Conservation (phyloP, 2,329 filamentous ascomycete genomes). For the Furcasterigmium sp. region DNA sequence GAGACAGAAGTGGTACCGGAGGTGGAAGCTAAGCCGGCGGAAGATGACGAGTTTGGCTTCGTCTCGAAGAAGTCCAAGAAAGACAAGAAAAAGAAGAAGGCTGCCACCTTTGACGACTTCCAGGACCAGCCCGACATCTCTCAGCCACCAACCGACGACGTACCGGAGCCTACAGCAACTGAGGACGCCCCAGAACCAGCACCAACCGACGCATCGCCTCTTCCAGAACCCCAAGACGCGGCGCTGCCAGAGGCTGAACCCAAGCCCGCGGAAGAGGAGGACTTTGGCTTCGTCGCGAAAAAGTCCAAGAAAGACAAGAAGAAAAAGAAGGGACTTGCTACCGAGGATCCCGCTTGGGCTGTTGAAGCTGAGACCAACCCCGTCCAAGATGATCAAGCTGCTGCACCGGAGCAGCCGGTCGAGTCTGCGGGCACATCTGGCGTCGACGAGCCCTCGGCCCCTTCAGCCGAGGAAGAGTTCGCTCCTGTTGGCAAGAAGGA, state of each 20-base stretch:
- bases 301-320: slow-evolving; percentile 27
- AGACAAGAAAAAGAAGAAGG: slow-evolving; percentile 24
- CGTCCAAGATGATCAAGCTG: not conserved
- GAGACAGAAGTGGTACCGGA: no score
- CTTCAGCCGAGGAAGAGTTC: not conserved
- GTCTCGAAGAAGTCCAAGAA: slow-evolving; percentile 24
- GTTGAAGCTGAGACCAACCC: not conserved
- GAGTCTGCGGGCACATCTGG: not conserved
- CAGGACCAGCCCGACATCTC: not conserved
- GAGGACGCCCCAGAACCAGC: no score
- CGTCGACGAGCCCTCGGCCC: not conserved
- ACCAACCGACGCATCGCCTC: no score
- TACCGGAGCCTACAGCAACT: no score
- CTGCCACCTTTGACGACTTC: not conserved
- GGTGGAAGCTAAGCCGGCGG: not conserved
- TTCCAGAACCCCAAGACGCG: not conserved
- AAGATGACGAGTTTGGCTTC: slow-evolving; percentile 13
- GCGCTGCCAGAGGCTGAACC: not conserved
- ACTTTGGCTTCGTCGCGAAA: slow-evolving; percentile 14
- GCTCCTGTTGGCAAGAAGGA: slow-evolving; percentile 6
- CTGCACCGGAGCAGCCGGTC: not conserved
- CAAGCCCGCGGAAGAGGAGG: slow-evolving; percentile 9
- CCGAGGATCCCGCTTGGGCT: not conserved
- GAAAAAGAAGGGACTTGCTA: slow-evolving; percentile 15
- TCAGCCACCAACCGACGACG: no score